Evolutionary conservation across 2,329 filamentous ascomycete genomes (phyloP).

Genomic region (Fonsecaea multimorphosa): DNA sequence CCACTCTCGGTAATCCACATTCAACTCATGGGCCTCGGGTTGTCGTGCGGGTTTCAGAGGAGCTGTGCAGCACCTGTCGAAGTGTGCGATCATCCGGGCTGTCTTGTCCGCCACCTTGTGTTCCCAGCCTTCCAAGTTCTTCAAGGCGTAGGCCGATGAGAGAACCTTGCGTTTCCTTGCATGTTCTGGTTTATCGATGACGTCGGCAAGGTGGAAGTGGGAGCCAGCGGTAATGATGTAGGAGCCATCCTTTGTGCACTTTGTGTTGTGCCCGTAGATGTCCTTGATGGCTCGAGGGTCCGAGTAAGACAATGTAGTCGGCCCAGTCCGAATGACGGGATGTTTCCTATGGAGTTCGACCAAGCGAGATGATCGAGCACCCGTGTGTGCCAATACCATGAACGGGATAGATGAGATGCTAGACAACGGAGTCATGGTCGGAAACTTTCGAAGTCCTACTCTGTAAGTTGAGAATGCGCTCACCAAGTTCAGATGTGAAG

Average conservation of each 20-base stretch:
- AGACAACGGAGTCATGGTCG: constrained; percentile 52
- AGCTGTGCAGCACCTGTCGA: constrained; percentile 45
- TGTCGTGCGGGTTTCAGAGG: constrained; percentile 6
- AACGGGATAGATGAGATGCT: constrained; percentile 55
- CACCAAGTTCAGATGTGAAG: neutral
- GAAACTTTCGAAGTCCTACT: constrained; percentile 53
- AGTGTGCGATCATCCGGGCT: constrained; percentile 43
- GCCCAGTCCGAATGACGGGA: constrained; percentile 33
- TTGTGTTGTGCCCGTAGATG: constrained; percentile 49
- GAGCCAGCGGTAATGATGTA: constrained; percentile 20
- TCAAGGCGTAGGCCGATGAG: constrained; percentile 49
- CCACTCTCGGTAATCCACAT: constrained; percentile 48
- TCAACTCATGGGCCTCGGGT: constrained; percentile 39
- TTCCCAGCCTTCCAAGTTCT: constrained; percentile 51
- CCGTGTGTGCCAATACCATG: constrained; percentile 36
- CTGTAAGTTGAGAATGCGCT: neutral
- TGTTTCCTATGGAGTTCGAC: constrained; percentile 58
- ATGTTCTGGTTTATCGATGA: constrained; percentile 49
- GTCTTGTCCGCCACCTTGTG: constrained; percentile 50
- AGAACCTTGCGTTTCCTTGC: constrained; percentile 49
- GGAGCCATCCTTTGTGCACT: constrained; percentile 38
- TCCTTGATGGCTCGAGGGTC: constrained; percentile 41
- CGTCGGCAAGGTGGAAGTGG: constrained; percentile 41
- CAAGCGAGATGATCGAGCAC: constrained; percentile 36
- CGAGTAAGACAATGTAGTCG: constrained; percentile 23